Base-by-base conservation (phyloP, 495 filamentous ascomycete genomes). In the Penicillium paxilli region DNA sequence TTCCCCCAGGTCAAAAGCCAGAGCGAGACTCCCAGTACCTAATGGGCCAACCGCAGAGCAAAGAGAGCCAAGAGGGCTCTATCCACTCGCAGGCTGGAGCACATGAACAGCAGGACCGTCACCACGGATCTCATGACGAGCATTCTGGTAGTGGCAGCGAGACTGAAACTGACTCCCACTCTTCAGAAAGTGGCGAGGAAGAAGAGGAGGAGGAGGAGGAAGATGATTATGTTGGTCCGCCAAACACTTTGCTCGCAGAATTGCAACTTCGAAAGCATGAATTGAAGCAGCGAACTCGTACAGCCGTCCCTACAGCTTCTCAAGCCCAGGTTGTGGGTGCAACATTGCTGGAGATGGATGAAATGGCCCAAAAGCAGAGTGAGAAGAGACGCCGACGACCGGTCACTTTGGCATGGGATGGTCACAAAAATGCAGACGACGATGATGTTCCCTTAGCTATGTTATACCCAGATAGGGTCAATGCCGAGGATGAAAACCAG, bases 211-310 rank as follows among this genome's bases (percentile, higher is more conserved):
- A 74, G 3, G 69, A 73, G 21, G 57, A 69, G 14, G 71, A 70
- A 9, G 74, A 77, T 62, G 80, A 79, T 8, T 91, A 80, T 49
- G 74, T 83, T 37, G 90, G 88, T 0, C 80, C 84, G 17, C 94
- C 94, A 4, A 96, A 89, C 3, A 98, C 94, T 1, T 80, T 98
- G 0, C 81, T 98, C 19, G 95, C 95, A 2, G 94, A 98, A 65
- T 76, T 98, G 16, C 89, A 96, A 67, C 73, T 94, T 44, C 85
- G 94, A 23, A 98, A 98, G 65, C 83, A 86, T 32, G 88, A 93
- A 56, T 84, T 91, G 59, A 88, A 89, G 67, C 77, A 82, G 42
- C 83, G 94, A 40, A 91, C 81, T 32, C 83, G 86, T 10, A 89
- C 88, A 2, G 81, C 83, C 5, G 75, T 83, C 22, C 83, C 79